A percentile compares a stretch with the other conserved stretches of the same genome.
These are phyloP conservation scores for Calonectria fujianensis DNA, from an alignment of 2,329 filamentous ascomycete genomes.

Conservation along the genomic window DNA sequence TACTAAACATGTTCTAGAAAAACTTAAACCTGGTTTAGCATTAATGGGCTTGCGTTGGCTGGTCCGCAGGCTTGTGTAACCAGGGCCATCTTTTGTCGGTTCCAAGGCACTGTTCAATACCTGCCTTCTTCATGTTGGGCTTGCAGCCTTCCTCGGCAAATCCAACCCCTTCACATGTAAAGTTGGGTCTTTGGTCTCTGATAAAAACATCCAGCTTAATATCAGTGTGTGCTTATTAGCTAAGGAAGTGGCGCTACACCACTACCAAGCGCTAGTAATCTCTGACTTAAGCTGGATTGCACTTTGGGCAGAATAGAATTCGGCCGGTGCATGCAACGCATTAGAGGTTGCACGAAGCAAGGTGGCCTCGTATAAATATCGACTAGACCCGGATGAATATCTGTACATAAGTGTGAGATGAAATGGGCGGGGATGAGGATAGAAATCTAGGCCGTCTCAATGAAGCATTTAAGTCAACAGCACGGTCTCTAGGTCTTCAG, in stretches of 20 bases:
- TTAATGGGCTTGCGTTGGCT: background rate
- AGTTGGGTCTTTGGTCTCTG: background rate
- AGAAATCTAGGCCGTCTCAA: background rate
- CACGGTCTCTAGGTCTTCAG: background rate
- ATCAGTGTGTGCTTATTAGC: background rate
- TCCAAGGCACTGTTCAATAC: background rate
- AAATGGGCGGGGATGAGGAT: background rate
- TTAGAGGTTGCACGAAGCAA: background rate
- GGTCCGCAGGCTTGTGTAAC: background rate
- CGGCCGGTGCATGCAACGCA: background rate
- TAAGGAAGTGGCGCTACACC: constrained; percentile 9
- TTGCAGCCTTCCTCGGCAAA: background rate
- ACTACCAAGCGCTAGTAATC: background rate
- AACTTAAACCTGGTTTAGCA: background rate
- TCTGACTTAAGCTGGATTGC: constrained; percentile 17
- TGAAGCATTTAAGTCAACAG: background rate
- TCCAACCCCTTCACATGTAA: background rate
- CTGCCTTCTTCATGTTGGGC: background rate
- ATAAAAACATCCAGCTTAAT: background rate
- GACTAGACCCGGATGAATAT: background rate
- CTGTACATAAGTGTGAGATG: background rate
- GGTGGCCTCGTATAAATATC: background rate
- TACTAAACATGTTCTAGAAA: background rate
- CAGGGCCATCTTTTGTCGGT: background rate
- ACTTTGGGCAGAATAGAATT: background rate